A percentile compares a stretch with the other conserved stretches of the same genome.
Evolutionary conservation across 345 rosid genomes (phyloP).

Genomic region (Acer saccharum): DNA sequence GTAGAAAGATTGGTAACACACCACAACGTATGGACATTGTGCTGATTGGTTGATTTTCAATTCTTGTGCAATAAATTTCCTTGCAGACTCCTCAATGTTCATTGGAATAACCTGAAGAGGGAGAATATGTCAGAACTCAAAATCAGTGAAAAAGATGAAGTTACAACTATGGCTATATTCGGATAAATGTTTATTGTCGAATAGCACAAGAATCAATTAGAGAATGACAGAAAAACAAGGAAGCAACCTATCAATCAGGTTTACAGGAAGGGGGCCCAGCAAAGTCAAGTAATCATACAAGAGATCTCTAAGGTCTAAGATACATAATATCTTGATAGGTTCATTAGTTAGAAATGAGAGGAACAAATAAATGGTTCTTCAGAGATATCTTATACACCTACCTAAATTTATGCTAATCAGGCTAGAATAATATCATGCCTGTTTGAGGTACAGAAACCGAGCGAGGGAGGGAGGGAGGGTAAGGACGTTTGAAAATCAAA

Average conservation of each 20-base stretch:
- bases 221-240: not conserved
- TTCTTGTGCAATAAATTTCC: constrained; percentile 75
- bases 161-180: constrained; percentile 2
- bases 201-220: not conserved
- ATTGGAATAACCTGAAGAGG: constrained; percentile 67
- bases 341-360: not conserved
- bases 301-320: not conserved
- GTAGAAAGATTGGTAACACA: constrained; percentile 82
- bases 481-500: too few relatives aligned
- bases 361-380: not conserved
- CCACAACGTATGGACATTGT: constrained; percentile 77
- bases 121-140: constrained; percentile 2
- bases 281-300: not conserved
- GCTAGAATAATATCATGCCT: too few relatives aligned
- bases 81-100: constrained; percentile 64
- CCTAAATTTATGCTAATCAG: too few relatives aligned
- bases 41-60: constrained; percentile 79
- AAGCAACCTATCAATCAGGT: not conserved
- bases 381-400: not conserved
- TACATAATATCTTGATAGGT: not conserved
- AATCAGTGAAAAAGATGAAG: constrained; percentile 18
- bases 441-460: too few relatives aligned
- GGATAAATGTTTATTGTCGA: not conserved
- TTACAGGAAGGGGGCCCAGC: not conserved
- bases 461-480: too few relatives aligned